These are phyloP conservation scores for Cutaneotrichosporon cavernicola DNA, from an alignment of 1,284 basidiomycete species.

Conservation along the genomic window DNA sequence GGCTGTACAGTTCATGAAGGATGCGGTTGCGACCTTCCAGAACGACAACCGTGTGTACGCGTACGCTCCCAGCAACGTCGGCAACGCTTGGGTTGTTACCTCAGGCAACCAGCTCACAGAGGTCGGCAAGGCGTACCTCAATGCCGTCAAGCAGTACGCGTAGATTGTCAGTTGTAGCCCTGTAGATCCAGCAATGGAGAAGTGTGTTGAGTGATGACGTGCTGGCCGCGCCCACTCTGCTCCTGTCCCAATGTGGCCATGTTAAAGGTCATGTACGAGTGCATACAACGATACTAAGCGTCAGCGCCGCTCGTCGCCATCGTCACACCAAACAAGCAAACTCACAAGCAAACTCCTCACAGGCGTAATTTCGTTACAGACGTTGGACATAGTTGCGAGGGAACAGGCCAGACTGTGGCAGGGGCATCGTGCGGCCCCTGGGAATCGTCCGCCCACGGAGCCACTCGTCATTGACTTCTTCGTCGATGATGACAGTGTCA, in stretches of 20 bases:
- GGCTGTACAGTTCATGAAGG: slow-evolving; percentile 32
- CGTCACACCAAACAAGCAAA: slow-evolving; percentile 15
- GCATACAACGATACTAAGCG: too few species aligned
- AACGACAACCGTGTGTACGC: slow-evolving; percentile 43
- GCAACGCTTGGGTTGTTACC: neutral
- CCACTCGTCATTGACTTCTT: slow-evolving; percentile 51
- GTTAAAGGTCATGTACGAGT: too few species aligned
- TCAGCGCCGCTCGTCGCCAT: too few species aligned
- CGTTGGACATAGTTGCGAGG: slow-evolving; percentile 49
- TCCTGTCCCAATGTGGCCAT: too few species aligned
- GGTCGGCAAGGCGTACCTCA: slow-evolving; percentile 50
- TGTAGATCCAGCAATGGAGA: too few species aligned
- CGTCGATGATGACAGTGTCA: slow-evolving; percentile 48
- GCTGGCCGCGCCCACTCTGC: neutral
- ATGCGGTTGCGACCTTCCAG: slow-evolving; percentile 49
- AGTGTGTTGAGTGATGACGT: neutral
- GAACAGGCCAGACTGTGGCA: slow-evolving; percentile 42
- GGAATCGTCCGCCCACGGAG: slow-evolving; percentile 44
- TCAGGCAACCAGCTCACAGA: slow-evolving; percentile 21
- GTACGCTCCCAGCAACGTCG: slow-evolving; percentile 23
- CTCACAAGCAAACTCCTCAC: neutral
- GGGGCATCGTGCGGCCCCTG: slow-evolving; percentile 32
- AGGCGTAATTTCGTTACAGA: slow-evolving; percentile 27
- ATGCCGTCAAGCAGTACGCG: slow-evolving; percentile 33
- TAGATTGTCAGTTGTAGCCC: neutral